phyloP scores from a whole-genome alignment of 208 protist genomes.

The Crithidia mellificae region DNA sequence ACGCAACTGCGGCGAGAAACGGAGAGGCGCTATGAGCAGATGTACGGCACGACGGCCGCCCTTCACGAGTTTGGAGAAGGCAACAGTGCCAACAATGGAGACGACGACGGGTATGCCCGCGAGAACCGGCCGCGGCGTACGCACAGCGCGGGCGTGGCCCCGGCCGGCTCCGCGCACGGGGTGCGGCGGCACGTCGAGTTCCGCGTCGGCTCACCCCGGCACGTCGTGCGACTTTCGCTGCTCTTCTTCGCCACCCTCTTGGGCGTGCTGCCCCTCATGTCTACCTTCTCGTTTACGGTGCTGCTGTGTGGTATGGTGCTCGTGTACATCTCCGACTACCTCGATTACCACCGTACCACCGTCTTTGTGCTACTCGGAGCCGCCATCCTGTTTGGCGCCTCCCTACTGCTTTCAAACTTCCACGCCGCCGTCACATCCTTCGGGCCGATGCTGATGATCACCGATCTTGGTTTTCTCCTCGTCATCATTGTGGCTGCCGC shows the following conservation, averaged over 20 bases:
- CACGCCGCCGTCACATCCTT: conserved; percentile 52
- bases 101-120: conserved; percentile 8
- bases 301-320: conserved; percentile 63
- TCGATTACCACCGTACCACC: conserved; percentile 60
- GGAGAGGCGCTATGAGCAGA: conserved; percentile 23
- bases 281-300: conserved; percentile 57
- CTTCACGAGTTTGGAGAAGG: neutral
- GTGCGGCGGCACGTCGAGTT: conserved; percentile 36
- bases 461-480: conserved; percentile 51
- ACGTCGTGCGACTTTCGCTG: conserved; percentile 37
- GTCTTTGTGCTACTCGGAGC: conserved; percentile 57
- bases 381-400: conserved; percentile 38
- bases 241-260: conserved; percentile 66
- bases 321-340: conserved; percentile 82
- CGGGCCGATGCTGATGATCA: conserved; percentile 71
- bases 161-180: neutral
- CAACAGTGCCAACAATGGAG: neutral
- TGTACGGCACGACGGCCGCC: conserved; percentile 4
- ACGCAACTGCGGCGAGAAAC: conserved; percentile 36
- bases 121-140: conserved; percentile 14
- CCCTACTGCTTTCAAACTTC: conserved; percentile 78
- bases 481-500: conserved; percentile 39
- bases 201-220: conserved; percentile 36
- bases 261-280: conserved; percentile 81
- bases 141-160: neutral